Conservation (phyloP, 257 asterid genomes). For the Scutellaria baicalensis region DNA sequence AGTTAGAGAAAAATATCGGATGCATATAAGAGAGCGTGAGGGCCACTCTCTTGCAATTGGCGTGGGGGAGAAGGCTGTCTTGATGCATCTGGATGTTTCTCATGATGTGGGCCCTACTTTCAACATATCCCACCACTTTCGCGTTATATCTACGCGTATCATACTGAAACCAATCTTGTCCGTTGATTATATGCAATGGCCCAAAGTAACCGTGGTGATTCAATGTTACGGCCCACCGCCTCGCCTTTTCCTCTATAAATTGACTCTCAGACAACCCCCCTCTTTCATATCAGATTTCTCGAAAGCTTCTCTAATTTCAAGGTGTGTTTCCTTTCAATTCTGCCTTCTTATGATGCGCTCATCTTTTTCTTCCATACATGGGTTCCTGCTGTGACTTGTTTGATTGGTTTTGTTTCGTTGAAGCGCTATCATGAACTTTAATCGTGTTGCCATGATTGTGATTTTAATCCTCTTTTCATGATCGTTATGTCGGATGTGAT, state of each 20-base stretch:
- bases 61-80: background rate
- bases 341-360: background rate
- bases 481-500: background rate
- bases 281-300: background rate
- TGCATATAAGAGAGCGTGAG: no score
- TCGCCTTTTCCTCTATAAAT: slow-evolving; percentile 25
- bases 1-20: no score
- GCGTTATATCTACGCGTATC: slow-evolving; percentile 44
- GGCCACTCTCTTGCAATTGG: background rate
- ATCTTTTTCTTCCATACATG: no score
- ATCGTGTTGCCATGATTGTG: no score
- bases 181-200: background rate
- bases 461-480: background rate
- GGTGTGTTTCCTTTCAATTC: background rate
- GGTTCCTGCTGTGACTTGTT: no score
- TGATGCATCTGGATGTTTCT: slow-evolving; percentile 4
- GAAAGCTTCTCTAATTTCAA: background rate
- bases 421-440: no score
- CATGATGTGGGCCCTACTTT: background rate
- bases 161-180: background rate
- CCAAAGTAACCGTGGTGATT: slow-evolving; percentile 1
- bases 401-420: background rate
- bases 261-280: background rate
- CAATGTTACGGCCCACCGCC: slow-evolving; percentile 10
- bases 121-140: background rate